Conservation (phyloP, 2,329 filamentous ascomycete genomes). For the Tolypocladium tundrense region DNA sequence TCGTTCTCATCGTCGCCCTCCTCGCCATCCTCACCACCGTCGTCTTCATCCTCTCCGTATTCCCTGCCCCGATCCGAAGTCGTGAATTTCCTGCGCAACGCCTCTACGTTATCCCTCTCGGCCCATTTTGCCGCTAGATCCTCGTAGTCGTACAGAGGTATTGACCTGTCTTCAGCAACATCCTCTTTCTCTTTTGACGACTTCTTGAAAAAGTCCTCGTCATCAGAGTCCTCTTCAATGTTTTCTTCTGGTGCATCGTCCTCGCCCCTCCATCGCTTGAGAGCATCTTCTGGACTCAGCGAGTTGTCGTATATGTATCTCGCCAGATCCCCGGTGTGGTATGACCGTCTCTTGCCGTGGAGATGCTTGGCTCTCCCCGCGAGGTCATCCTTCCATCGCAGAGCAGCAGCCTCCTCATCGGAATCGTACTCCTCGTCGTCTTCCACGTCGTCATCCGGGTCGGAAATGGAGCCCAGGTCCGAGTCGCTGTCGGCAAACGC, state of each 20-base stretch:
- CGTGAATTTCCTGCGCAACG: slow-evolving; percentile 65
- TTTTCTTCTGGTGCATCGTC: slow-evolving; percentile 45
- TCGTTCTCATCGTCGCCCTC: slow-evolving; percentile 53
- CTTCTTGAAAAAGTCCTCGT: slow-evolving; percentile 57
- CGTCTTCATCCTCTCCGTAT: slow-evolving; percentile 30
- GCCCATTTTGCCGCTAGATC: slow-evolving; percentile 80
- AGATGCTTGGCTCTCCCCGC: slow-evolving; percentile 61
- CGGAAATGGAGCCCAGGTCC: slow-evolving; percentile 80
- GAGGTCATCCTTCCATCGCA: slow-evolving; percentile 86
- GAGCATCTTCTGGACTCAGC: slow-evolving; percentile 62
- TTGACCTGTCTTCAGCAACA: slow-evolving; percentile 65
- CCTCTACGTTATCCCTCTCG: slow-evolving; percentile 64
- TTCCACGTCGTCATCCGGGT: slow-evolving; percentile 32
- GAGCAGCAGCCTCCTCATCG: slow-evolving; percentile 60
- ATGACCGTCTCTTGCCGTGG: slow-evolving; percentile 60
- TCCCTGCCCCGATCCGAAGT: slow-evolving; percentile 44
- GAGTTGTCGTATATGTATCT: slow-evolving; percentile 81
- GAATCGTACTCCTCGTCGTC: slow-evolving; percentile 43
- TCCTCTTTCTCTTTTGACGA: slow-evolving; percentile 56
- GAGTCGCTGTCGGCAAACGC: slow-evolving; percentile 96
- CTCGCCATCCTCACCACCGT: slow-evolving; percentile 43
- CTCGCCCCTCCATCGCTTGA: slow-evolving; percentile 71
- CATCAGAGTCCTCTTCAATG: slow-evolving; percentile 44
- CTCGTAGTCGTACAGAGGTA: slow-evolving; percentile 72
- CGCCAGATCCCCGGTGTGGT: slow-evolving; percentile 72